phyloP scores from a whole-genome alignment of 352 stramenopile species.

The Thalassiosira pacifica region DNA sequence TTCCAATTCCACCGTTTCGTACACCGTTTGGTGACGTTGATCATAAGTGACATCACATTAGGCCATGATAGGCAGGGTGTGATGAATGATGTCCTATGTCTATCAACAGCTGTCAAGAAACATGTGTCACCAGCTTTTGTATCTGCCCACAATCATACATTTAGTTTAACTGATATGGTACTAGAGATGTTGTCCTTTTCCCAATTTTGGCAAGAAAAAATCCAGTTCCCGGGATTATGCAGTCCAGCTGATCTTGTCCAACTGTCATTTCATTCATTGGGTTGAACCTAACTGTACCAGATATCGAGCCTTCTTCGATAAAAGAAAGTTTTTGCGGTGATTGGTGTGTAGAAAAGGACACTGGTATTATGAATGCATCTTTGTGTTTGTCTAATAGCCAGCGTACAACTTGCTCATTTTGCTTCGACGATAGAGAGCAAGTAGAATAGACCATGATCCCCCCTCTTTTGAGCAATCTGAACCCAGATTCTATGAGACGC shows the following conservation, averaged over 20 bases:
- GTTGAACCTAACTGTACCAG: conserved; percentile 43
- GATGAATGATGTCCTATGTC: no score
- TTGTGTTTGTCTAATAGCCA: conserved; percentile 85
- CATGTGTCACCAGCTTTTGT: no score
- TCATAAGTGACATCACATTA: no score
- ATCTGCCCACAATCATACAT: no score
- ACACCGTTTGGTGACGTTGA: no score
- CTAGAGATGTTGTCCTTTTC: conserved; percentile 39
- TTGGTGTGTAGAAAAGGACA: conserved; percentile 33
- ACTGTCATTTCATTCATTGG: no score
- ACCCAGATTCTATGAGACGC: conserved; percentile 88
- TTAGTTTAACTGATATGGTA: no score
- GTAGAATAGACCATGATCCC: conserved; percentile 95
- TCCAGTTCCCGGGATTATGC: conserved; percentile 35
- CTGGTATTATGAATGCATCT: conserved; percentile 53
- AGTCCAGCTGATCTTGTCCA: conserved; percentile 7
- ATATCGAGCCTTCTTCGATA: conserved; percentile 46
- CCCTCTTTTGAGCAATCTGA: conserved; percentile 89
- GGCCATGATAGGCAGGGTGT: no score
- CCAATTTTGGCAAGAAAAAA: conserved; percentile 60
- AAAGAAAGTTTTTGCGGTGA: background rate
- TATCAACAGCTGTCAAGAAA: no score
- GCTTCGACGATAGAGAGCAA: conserved; percentile 92
- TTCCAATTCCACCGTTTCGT: no score
- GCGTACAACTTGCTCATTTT: conserved; percentile 93